Evolutionary conservation across 345 rosid genomes (phyloP), one percentile per base, ranked within the genome.

Genomic region (Microcos paniculata): DNA sequence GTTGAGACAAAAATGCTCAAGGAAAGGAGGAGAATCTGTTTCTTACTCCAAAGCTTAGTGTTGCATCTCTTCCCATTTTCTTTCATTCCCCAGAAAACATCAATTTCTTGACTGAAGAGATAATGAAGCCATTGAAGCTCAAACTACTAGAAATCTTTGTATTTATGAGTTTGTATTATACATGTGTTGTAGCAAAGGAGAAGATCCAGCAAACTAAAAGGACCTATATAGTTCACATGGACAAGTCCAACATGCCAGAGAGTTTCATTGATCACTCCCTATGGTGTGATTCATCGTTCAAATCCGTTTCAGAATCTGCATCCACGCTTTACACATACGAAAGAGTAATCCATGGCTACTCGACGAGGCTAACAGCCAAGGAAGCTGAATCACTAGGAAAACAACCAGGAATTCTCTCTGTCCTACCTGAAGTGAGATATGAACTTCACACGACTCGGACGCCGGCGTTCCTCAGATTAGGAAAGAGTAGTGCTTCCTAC

Each of bases 1-100:
- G 84, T 96, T 0, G 98, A 96, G 90, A 87, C 91, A 0, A 89
- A 88, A 81, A 75, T 81, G 79, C 88, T 83, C 13, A 88, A 82
- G 73, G 88, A 85, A 78, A 84, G 78, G 55, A 68, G 86, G 80
- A 74, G 57, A 74, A 18, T 48, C 75, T 63, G 16, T 71, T 30
- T 59, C 24, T 28, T 46, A 70, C 12, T 3, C 55, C 76, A 56
- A n/a, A 51, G 30, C 21, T 11, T 6, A 30, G 40, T 24, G n/a
- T n/a, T 49, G 23, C 45, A 49, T 69, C 46, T 8, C 38, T 31
- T 51, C 61, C 35, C 30, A 43, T 12, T 13, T 66, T 43, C n/a
- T 13, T 66, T 43, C 53, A 43, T 66, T 66, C 71, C 58, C 42
- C 8, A 62, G 56, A 68, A 58, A 35, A 61, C 11, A 31, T 26